Conservation (phyloP, 1,284 basidiomycete species). For the Neolentinus lepideus region DNA sequence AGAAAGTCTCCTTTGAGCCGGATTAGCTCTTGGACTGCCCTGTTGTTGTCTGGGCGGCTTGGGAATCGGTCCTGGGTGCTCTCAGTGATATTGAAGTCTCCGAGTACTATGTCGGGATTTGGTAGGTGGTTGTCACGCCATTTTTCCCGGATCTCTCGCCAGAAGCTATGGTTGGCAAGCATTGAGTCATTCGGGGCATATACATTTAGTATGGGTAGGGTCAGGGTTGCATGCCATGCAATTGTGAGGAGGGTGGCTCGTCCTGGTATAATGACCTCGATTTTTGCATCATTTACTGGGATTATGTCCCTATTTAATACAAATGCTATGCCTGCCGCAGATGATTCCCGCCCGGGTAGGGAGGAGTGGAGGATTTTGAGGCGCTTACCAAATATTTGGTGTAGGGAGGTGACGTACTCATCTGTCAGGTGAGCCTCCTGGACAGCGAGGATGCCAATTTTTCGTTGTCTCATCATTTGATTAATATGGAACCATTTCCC, state of each 20-base stretch:
- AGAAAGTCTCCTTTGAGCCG: too few relatives aligned
- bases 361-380: constrained; percentile 12
- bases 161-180: not conserved
- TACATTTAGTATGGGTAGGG: not conserved
- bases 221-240: not conserved
- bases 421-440: constrained; percentile 24
- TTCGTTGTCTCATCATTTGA: constrained; percentile 18
- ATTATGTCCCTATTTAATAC: constrained; percentile 1
- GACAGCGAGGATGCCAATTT: constrained; percentile 20
- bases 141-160: not conserved
- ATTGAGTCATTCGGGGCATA: constrained; percentile 6
- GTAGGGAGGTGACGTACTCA: not conserved
- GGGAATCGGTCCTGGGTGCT: too few relatives aligned
- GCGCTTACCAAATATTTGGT: constrained; percentile 11
- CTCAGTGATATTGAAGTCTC: too few relatives aligned
- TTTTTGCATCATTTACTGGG: not conserved
- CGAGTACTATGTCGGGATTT: constrained; percentile 4
- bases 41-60: too few relatives aligned
- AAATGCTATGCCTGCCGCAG: constrained; percentile 6
- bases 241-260: not conserved
- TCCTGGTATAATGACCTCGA: not conserved
- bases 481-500: constrained; percentile 24
- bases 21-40: too few relatives aligned
- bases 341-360: constrained; percentile 12
- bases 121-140: not conserved